Conservation (phyloP, 2,329 filamentous ascomycete species). For the Ophiostoma perfectum region DNA sequence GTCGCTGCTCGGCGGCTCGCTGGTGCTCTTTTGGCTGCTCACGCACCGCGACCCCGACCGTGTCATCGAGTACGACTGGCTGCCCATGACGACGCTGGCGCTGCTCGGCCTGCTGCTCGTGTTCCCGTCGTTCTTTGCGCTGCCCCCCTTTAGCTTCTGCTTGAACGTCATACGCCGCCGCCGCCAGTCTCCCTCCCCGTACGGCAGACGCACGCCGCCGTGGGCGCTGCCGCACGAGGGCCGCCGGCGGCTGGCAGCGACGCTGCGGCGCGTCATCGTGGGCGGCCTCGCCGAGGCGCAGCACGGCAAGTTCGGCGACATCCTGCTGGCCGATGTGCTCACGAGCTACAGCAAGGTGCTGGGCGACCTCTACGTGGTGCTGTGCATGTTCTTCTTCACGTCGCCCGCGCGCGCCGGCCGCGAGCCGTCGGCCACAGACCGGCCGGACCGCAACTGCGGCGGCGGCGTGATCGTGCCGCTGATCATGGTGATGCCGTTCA, state of each 20-base stretch:
- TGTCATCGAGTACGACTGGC: slow-evolving; percentile 73
- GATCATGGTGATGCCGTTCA: slow-evolving; percentile 73
- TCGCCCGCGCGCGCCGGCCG: slow-evolving; percentile 33
- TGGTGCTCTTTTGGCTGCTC: slow-evolving; percentile 76
- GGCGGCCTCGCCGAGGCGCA: slow-evolving; percentile 81
- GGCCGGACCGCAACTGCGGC: slow-evolving; percentile 76
- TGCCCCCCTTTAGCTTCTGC: slow-evolving; percentile 22
- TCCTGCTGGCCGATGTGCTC: slow-evolving; percentile 85
- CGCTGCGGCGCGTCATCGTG: slow-evolving; percentile 69
- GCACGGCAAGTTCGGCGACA: slow-evolving; percentile 91
- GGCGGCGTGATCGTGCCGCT: slow-evolving; percentile 74
- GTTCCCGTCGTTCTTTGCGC: slow-evolving; percentile 57
- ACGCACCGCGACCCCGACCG: slow-evolving; percentile 64
- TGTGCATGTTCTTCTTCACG: slow-evolving; percentile 78
- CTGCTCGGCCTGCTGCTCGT: slow-evolving; percentile 66
- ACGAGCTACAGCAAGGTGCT: slow-evolving; percentile 93
- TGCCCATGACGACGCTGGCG: slow-evolving; percentile 78
- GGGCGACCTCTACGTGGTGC: slow-evolving; percentile 78
- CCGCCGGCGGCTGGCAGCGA: slow-evolving; percentile 68
- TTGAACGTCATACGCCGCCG: too few relatives aligned
- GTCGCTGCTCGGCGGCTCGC: slow-evolving; percentile 62
- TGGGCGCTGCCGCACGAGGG: slow-evolving; percentile 56
- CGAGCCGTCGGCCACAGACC: slow-evolving; percentile 67
- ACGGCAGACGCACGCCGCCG: background rate
- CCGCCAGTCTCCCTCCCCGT: slow-evolving; percentile 32